Conservation (phyloP, 2,329 filamentous ascomycete genomes). For the Microdochium bolleyi region DNA sequence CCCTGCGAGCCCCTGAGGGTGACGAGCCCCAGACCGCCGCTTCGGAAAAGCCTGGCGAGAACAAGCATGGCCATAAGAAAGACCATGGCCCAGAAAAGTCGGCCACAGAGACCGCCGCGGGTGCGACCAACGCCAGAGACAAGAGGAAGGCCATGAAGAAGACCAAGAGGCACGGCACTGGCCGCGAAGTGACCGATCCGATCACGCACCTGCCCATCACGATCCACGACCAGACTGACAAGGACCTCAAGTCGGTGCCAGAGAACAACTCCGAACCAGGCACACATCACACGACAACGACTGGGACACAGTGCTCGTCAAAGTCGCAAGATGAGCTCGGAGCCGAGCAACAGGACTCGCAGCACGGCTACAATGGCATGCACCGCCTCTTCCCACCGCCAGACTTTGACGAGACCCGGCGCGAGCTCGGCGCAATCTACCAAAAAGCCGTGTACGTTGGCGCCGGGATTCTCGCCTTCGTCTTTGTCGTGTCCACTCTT, state of each 20-base stretch:
- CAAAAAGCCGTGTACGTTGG: conserved; percentile 26
- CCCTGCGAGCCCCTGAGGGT: conserved; percentile 1
- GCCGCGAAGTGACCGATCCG: conserved; percentile 62
- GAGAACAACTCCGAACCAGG: conserved; percentile 26
- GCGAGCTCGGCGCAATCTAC: conserved; percentile 20
- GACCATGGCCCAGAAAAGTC: conserved; percentile 16
- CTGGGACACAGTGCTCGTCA: conserved; percentile 25
- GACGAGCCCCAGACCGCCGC: not conserved
- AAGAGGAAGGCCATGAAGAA: conserved; percentile 41
- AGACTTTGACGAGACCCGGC: conserved; percentile 32
- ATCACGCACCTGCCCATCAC: conserved; percentile 62
- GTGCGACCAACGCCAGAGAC: conserved; percentile 32
- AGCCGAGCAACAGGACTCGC: conserved; percentile 23
- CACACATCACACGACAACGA: conserved; percentile 25
- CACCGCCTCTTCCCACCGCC: conserved; percentile 38
- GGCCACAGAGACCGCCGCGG: conserved; percentile 26
- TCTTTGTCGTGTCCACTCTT: conserved; percentile 14
- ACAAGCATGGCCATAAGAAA: conserved; percentile 5
- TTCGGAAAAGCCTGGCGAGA: conserved; percentile 2
- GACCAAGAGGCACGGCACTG: conserved; percentile 32
- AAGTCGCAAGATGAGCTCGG: conserved; percentile 30
- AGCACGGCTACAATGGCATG: conserved; percentile 31
- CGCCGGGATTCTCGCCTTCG: conserved; percentile 22
- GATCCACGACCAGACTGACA: conserved; percentile 61
- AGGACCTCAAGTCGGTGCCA: conserved; percentile 41